Evolutionary conservation across 2,329 filamentous ascomycete genomes (phyloP), one percentile per base, ranked within the genome.

Genomic region (Talaromyces pinophilus): DNA sequence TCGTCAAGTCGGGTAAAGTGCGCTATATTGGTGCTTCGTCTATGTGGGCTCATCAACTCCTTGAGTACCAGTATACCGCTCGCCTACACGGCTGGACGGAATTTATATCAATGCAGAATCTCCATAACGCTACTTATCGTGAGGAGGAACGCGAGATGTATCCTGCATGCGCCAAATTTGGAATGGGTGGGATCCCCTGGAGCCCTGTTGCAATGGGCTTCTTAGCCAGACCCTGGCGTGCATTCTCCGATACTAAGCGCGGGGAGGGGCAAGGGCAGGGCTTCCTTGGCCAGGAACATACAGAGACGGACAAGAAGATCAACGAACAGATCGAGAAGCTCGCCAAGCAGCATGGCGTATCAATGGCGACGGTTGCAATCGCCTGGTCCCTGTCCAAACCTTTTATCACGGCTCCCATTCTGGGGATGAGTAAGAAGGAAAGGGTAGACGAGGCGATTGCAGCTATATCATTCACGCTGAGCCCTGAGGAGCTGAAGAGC

Each of bases 381-480:
- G 33, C 42, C 7, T 48, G 60, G 48, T 35, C 30, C 33, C 19
- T 59, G 5, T 62, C 28, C 25, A 62, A 50, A 44, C 17, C 42
- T 3, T 59, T 59, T 22, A 44, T 59, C 35, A 42, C 57, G 15
- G 35, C 57, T 28, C 57, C 57, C 15, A 44, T 44, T 17, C 5
- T 44, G 17, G 57, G 57, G 5, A 59, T 59, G 38, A 42, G 57
- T 30, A 59, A 59, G 57, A 59, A 59, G 57, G 57, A 59, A 44
- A 28, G 42, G 22, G 60, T 50, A 3, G 33, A 52, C 7, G 48
- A 35, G 25, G 60, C 44, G 19, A 50, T 52, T n/a, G 48, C 33
- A 10, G 42, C 42, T 44, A 50, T 35, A n/a, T 25, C 44, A 19
- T 52, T 50, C 7, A 38, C 22, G n/a, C n/a, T 62, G 17, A 50